Evolutionary conservation across 345 rosid genomes (phyloP).

Genomic region (Lumnitzera littorea): DNA sequence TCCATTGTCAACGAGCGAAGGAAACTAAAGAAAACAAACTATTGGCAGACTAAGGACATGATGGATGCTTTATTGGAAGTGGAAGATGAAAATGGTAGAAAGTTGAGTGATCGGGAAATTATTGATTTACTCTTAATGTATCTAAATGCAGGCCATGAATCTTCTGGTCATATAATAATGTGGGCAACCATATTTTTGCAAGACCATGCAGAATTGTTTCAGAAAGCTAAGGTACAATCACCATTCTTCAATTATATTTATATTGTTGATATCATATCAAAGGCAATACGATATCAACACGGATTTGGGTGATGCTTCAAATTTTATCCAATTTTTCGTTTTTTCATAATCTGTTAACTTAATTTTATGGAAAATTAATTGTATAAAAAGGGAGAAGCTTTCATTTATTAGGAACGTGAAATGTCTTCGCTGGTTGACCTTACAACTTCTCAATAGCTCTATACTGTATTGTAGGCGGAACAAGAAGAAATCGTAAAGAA

Average conservation of each 20-base stretch:
- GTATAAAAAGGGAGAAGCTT: too few relatives aligned
- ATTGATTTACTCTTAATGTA: slow-evolving; percentile 78
- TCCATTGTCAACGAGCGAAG: slow-evolving; percentile 51
- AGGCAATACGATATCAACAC: too few relatives aligned
- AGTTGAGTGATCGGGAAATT: slow-evolving; percentile 58
- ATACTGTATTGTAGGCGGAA: slow-evolving; percentile 37
- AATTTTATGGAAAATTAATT: too few relatives aligned
- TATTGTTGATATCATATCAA: too few relatives aligned
- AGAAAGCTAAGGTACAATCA: slow-evolving; percentile 56
- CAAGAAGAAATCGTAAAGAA: slow-evolving; percentile 48
- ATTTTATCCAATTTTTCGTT: too few relatives aligned
- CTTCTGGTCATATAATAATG: slow-evolving; percentile 79
- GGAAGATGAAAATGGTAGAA: slow-evolving; percentile 64
- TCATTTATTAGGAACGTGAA: too few relatives aligned
- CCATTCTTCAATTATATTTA: too few relatives aligned
- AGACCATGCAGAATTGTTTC: slow-evolving; percentile 49
- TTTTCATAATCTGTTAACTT: too few relatives aligned
- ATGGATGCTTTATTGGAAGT: slow-evolving; percentile 58
- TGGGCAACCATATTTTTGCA: slow-evolving; percentile 77
- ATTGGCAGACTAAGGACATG: slow-evolving; percentile 54
- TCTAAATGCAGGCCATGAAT: slow-evolving; percentile 88
- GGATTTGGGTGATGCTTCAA: too few relatives aligned
- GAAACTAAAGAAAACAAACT: slow-evolving; percentile 18
- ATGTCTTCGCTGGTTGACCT: neutral
- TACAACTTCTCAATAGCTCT: neutral